These are phyloP conservation scores for Hippophae gyantsensis DNA, from an alignment of 306 rosid species.

Conservation along the genomic window DNA sequence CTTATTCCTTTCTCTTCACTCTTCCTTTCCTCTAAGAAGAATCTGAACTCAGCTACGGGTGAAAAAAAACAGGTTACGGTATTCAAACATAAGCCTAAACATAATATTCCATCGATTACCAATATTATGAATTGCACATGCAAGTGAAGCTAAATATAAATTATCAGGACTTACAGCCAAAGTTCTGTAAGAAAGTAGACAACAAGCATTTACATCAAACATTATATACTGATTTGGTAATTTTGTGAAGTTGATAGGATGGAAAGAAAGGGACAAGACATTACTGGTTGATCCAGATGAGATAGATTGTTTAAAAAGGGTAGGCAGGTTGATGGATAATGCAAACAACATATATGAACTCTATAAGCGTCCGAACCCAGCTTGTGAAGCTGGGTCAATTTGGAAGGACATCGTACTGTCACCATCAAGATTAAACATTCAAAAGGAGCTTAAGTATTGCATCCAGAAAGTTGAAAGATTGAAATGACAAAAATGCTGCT, in stretches of 20 bases:
- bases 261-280: slow-evolving; percentile 88
- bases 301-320: slow-evolving; percentile 66
- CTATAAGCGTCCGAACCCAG: slow-evolving; percentile 70
- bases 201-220: background rate
- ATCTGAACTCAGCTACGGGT: background rate
- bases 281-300: slow-evolving; percentile 87
- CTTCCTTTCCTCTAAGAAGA: slow-evolving; percentile 1
- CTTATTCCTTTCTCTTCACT: slow-evolving; percentile 4
- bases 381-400: slow-evolving; percentile 60
- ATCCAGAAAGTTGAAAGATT: slow-evolving; percentile 59
- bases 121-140: too few relatives aligned
- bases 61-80: too few relatives aligned
- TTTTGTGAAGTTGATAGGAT: slow-evolving; percentile 69
- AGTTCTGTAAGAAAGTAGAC: too few relatives aligned
- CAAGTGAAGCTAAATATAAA: too few relatives aligned
- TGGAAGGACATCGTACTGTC: slow-evolving; percentile 94
- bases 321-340: slow-evolving; percentile 54
- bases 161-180: too few relatives aligned
- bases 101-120: background rate
- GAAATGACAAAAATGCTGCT: slow-evolving; percentile 17
- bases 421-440: slow-evolving; percentile 76
- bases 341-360: slow-evolving; percentile 75
- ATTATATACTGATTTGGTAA: slow-evolving; percentile 11
- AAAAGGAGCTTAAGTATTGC: slow-evolving; percentile 74
- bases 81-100: too few relatives aligned